Evolutionary conservation across 2,329 filamentous ascomycete species (phyloP).

Genomic region (Furcasterigmium furcatum): DNA sequence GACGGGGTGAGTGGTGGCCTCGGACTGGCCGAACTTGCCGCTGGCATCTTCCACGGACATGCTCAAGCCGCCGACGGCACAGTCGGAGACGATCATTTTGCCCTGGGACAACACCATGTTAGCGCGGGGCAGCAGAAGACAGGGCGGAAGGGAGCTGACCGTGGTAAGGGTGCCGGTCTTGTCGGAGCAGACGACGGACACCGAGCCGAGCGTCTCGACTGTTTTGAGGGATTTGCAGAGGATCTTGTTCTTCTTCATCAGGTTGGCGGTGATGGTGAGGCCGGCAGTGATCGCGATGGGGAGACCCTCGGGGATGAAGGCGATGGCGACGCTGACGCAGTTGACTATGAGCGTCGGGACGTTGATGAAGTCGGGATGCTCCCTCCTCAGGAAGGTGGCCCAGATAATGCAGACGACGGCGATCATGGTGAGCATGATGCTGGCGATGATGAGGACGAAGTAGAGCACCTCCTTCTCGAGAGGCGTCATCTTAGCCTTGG

Average conservation of each 20-base stretch:
- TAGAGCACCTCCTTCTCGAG: slow-evolving; percentile 70
- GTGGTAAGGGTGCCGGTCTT: slow-evolving; percentile 70
- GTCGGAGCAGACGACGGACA: slow-evolving; percentile 73
- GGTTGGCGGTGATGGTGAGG: slow-evolving; percentile 71
- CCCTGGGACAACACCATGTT: slow-evolving; percentile 40
- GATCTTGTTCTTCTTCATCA: slow-evolving; percentile 75
- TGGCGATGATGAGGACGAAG: slow-evolving; percentile 69
- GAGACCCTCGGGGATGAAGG: slow-evolving; percentile 73
- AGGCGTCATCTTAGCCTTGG: slow-evolving; percentile 64
- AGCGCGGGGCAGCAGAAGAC: background rate
- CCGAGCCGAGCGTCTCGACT: slow-evolving; percentile 70
- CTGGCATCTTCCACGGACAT: slow-evolving; percentile 49
- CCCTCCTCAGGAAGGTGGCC: slow-evolving; percentile 64
- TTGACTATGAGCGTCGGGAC: slow-evolving; percentile 70
- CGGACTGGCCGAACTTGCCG: slow-evolving; percentile 27
- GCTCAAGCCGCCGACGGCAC: slow-evolving; percentile 50
- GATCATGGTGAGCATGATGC: slow-evolving; percentile 65
- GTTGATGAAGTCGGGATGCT: slow-evolving; percentile 68
- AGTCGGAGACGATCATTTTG: slow-evolving; percentile 71
- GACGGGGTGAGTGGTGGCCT: slow-evolving; percentile 37
- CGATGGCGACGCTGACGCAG: slow-evolving; percentile 69
- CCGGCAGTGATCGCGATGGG: slow-evolving; percentile 68
- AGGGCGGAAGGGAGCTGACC: no score
- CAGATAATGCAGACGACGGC: slow-evolving; percentile 63
- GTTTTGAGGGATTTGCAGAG: slow-evolving; percentile 79